Percentiles rank a stretch among this genome's conserved stretches.
phyloP scores from a whole-genome alignment of 1,284 basidiomycete genomes.

The Tetrapyrgos nigripes region DNA sequence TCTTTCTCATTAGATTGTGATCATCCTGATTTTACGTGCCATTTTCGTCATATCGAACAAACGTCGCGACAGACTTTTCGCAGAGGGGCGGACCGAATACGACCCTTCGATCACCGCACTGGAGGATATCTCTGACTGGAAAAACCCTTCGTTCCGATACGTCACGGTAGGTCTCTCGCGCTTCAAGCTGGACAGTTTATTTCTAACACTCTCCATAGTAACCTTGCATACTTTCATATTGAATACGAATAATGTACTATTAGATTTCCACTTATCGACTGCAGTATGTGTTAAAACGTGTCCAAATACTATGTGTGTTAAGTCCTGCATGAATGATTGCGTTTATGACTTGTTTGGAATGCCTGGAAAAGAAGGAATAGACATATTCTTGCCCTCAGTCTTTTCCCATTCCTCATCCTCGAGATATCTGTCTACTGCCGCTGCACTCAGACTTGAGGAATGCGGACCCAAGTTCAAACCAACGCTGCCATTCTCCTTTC shows the following conservation, averaged over 20 bases:
- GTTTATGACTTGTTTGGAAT: conserved; percentile 25
- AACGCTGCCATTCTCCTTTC: conserved; percentile 18
- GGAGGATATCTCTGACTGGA: conserved; percentile 33
- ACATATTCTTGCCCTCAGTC: conserved; percentile 31
- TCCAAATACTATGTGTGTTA: too few relatives aligned
- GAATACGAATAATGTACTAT: too few relatives aligned
- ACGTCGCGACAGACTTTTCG: conserved; percentile 37
- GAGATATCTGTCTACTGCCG: conserved; percentile 64
- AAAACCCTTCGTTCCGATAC: conserved; percentile 33
- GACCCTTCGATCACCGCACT: conserved; percentile 19
- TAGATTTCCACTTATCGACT: too few relatives aligned
- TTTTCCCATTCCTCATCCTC: conserved; percentile 75
- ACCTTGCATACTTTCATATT: too few relatives aligned
- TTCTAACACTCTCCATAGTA: too few relatives aligned
- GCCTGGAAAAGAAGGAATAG: conserved; percentile 23
- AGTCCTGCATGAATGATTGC: too few relatives aligned
- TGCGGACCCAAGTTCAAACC: conserved; percentile 8
- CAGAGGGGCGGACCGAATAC: conserved; percentile 28
- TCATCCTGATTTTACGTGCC: conserved; percentile 45
- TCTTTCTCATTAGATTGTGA: conserved; percentile 27
- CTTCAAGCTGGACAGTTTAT: too few relatives aligned
- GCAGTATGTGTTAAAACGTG: too few relatives aligned
- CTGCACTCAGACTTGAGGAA: conserved; percentile 44
- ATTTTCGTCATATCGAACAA: conserved; percentile 44
- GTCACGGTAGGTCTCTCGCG: conserved; percentile 15